These are phyloP conservation scores for Pilasporangium apinafurcum DNA, from an alignment of 352 stramenopile species.

Conservation along the genomic window DNA sequence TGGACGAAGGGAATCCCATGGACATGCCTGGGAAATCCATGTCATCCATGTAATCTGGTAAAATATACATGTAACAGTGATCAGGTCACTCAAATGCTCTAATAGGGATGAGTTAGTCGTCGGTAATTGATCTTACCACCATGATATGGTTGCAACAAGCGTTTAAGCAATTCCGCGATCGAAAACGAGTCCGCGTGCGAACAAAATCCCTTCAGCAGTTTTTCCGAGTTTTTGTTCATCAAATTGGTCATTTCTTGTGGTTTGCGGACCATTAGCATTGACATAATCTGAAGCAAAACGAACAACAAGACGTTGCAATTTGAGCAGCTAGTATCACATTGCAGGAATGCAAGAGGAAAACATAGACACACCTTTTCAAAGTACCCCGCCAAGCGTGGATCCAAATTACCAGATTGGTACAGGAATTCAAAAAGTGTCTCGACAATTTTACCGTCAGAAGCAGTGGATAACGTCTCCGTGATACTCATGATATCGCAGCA, in stretches of 20 bases:
- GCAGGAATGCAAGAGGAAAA: neutral
- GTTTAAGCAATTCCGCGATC: conserved; percentile 77
- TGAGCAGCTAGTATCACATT: too few species aligned
- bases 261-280: conserved; percentile 86
- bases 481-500: conserved; percentile 95
- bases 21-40: conserved; percentile 83
- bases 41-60: conserved; percentile 76
- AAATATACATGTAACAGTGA: neutral
- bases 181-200: conserved; percentile 70
- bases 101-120: neutral
- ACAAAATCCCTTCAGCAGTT: conserved; percentile 61
- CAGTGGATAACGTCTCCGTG: conserved; percentile 84
- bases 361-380: conserved; percentile 87
- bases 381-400: conserved; percentile 94
- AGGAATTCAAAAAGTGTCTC: conserved; percentile 92
- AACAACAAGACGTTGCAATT: neutral
- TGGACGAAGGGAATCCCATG: conserved; percentile 64
- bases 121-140: conserved; percentile 15
- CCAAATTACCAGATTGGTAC: conserved; percentile 69
- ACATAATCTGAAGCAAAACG: conserved; percentile 41
- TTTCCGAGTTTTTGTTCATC: conserved; percentile 79
- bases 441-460: conserved; percentile 59
- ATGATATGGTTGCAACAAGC: conserved; percentile 78
- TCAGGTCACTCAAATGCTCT: neutral
- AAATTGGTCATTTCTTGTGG: conserved; percentile 78